Conservation (phyloP, 148 eudicot genomes). For the Hydrangea macrophylla region DNA sequence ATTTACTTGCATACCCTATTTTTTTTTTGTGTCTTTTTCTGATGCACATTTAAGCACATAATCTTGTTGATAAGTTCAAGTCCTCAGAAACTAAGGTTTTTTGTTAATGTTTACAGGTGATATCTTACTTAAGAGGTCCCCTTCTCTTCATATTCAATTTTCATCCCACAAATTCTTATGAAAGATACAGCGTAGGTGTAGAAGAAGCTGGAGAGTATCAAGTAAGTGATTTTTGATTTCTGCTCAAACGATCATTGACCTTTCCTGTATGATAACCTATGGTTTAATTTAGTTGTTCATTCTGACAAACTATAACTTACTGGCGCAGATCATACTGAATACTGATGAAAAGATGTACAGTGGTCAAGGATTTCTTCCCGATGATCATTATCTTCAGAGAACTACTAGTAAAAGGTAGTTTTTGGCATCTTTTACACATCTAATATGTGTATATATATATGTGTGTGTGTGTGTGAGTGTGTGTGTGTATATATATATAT, state of each 20-base stretch:
- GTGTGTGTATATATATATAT: too few species aligned
- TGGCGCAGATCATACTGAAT: slow-evolving; percentile 63
- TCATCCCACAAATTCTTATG: slow-evolving; percentile 73
- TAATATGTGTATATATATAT: not conserved
- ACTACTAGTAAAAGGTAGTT: slow-evolving; percentile 67
- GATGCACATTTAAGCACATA: not conserved
- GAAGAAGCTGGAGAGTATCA: slow-evolving; percentile 99
- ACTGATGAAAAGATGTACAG: slow-evolving; percentile 87
- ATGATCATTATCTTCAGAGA: slow-evolving; percentile 62
- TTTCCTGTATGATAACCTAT: not conserved
- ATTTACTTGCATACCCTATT: not conserved
- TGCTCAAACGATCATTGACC: not conserved
- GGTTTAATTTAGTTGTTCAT: not conserved
- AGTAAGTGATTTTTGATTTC: slow-evolving; percentile 37
- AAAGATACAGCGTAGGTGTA: slow-evolving; percentile 69
- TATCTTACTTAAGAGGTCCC: slow-evolving; percentile 84
- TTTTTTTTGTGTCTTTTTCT: slow-evolving; percentile 5
- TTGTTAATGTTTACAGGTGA: slow-evolving; percentile 52
- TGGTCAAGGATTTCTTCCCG: slow-evolving; percentile 61
- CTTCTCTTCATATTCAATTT: slow-evolving; percentile 81
- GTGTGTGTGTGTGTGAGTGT: too few species aligned
- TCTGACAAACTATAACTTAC: not conserved
- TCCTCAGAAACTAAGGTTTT: not conserved
- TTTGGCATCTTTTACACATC: not conserved
- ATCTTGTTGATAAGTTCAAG: not conserved